A percentile compares a stretch with the other conserved stretches of the same genome.
Conservation (phyloP, 768 basidiomycete species). For the Mrakia blollopis region DNA sequence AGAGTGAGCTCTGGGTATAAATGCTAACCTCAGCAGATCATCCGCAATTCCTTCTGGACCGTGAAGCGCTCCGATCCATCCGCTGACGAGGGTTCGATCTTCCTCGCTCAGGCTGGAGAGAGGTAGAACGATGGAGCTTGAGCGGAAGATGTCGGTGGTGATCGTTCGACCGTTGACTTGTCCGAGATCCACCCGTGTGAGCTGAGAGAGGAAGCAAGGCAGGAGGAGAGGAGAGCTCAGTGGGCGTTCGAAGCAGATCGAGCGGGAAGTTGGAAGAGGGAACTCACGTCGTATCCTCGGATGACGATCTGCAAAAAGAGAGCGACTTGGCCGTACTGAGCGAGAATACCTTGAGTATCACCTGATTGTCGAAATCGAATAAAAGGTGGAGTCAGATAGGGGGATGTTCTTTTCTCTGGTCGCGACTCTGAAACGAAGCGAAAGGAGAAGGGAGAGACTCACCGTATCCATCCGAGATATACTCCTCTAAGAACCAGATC, state of each 20-base stretch:
- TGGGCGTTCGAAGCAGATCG: background rate
- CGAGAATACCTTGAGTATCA: background rate
- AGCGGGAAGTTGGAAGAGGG: background rate
- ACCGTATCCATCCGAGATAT: background rate
- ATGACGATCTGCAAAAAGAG: slow-evolving; percentile 2
- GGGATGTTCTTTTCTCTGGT: background rate
- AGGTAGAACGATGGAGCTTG: background rate
- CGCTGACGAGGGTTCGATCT: background rate
- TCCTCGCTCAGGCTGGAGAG: background rate
- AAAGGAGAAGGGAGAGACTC: too few species aligned
- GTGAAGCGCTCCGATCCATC: slow-evolving; percentile 10
- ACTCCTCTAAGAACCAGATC: background rate
- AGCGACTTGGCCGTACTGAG: background rate
- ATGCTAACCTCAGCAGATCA: slow-evolving; percentile 1
- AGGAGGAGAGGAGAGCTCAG: background rate
- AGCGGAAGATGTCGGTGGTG: background rate
- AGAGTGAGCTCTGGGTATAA: background rate
- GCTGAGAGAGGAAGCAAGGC: background rate
- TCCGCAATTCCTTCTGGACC: slow-evolving; percentile 8
- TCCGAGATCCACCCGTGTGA: background rate
- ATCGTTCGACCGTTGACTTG: background rate
- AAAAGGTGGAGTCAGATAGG: background rate
- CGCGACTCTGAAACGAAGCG: background rate
- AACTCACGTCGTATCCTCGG: slow-evolving; percentile 3
- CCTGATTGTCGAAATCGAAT: background rate